phyloP scores from a whole-genome alignment of 108 stramenopile species.

The Fragilaria crotonensis region DNA sequence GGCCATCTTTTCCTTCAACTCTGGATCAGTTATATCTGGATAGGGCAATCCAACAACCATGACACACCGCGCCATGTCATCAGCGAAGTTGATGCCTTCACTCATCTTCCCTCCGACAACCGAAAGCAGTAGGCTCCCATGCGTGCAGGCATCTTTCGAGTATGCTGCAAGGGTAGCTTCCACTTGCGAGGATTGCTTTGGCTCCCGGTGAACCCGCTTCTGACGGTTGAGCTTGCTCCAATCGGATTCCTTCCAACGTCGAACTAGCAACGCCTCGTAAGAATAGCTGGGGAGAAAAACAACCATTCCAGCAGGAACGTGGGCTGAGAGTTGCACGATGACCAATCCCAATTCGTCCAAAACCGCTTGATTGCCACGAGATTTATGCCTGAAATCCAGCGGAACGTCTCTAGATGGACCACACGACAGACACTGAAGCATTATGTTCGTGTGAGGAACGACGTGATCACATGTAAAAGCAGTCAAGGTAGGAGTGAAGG shows the following conservation, averaged over 20 bases:
- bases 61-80: conserved; percentile 94
- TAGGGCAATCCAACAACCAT: conserved; percentile 98
- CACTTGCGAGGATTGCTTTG: conserved; percentile 63
- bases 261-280: conserved; percentile 80
- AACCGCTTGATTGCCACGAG: conserved; percentile 38
- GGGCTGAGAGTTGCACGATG: conserved; percentile 52
- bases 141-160: conserved; percentile 33
- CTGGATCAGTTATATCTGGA: conserved; percentile 92
- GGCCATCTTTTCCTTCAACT: conserved; percentile 89
- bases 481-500: conserved; percentile 29
- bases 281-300: conserved; percentile 92
- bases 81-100: conserved; percentile 98
- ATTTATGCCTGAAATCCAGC: conserved; percentile 83
- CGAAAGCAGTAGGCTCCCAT: conserved; percentile 85
- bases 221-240: conserved; percentile 43
- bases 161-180: conserved; percentile 67
- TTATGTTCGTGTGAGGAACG: conserved; percentile 60
- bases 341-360: conserved; percentile 79
- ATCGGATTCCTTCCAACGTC: conserved; percentile 59
- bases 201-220: conserved; percentile 77
- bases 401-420: conserved; percentile 27
- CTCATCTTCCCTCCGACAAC: conserved; percentile 97
- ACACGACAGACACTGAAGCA: conserved; percentile 19
- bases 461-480: conserved; percentile 97
- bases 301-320: conserved; percentile 86